These are phyloP conservation scores for Penicillium psychrosexuale DNA, from an alignment of 2,329 filamentous ascomycete genomes.

Conservation along the genomic window DNA sequence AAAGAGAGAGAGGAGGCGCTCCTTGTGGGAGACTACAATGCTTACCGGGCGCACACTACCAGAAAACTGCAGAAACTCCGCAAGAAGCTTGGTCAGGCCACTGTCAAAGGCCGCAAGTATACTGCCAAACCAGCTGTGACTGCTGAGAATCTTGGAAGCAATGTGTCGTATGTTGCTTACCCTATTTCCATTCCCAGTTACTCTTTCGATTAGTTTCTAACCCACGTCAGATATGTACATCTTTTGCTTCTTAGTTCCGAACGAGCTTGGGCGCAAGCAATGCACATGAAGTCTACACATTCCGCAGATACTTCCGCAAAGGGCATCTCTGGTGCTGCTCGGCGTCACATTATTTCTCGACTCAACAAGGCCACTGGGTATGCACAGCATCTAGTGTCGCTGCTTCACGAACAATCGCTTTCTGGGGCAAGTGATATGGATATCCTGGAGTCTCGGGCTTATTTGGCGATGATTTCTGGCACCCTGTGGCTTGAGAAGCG, in stretches of 20 bases:
- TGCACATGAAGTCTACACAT: conserved; percentile 86
- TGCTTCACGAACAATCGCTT: conserved; percentile 61
- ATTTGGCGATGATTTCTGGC: conserved; percentile 72
- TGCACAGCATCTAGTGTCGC: conserved; percentile 64
- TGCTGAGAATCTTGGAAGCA: conserved; percentile 68
- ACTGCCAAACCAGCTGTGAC: conserved; percentile 67
- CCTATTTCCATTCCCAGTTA: background rate
- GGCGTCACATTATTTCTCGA: conserved; percentile 84
- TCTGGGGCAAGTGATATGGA: conserved; percentile 68
- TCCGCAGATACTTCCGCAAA: conserved; percentile 69
- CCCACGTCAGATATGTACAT: conserved; percentile 61
- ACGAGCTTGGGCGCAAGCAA: conserved; percentile 90
- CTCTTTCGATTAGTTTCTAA: conserved; percentile 13
- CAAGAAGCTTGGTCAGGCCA: conserved; percentile 79
- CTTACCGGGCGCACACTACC: conserved; percentile 75
- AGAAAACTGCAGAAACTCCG: conserved; percentile 78
- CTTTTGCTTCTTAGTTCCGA: conserved; percentile 84
- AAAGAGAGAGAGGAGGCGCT: conserved; percentile 78
- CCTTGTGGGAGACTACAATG: conserved; percentile 81
- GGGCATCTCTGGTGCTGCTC: conserved; percentile 72
- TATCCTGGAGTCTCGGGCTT: conserved; percentile 80
- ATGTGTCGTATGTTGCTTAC: conserved; percentile 65
- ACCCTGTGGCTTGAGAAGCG: conserved; percentile 82
- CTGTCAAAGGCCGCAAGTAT: conserved; percentile 84
- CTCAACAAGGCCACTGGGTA: conserved; percentile 73